Conservation (phyloP, 768 basidiomycete species). For the Mycena leptocephala region DNA sequence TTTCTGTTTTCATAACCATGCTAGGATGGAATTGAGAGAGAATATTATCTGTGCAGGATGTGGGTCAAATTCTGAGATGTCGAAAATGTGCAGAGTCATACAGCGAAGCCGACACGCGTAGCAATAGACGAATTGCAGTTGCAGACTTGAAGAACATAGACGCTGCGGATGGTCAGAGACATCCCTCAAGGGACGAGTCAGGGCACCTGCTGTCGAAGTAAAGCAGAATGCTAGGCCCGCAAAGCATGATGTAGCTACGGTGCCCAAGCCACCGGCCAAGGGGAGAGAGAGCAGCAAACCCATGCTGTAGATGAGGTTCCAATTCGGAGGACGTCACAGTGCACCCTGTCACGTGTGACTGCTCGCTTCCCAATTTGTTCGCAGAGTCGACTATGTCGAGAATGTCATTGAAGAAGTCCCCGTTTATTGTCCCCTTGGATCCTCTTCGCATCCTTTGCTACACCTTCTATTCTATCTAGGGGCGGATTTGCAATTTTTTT, state of each 20-base stretch:
- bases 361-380: too few species aligned
- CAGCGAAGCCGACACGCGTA: constrained; percentile 95
- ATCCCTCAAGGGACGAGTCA: constrained; percentile 8
- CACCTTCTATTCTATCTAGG: background rate
- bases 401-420: too few species aligned
- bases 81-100: constrained; percentile 53
- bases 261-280: constrained; percentile 75
- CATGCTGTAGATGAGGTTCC: constrained; percentile 58
- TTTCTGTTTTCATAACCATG: constrained; percentile 96
- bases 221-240: constrained; percentile 89
- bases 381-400: too few species aligned
- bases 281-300: constrained; percentile 84
- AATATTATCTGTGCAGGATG: constrained; percentile 84
- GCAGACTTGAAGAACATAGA: constrained; percentile 99
- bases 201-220: constrained; percentile 85
- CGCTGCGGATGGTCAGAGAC: constrained; percentile 61
- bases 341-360: background rate
- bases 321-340: background rate
- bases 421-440: background rate
- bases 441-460: background rate
- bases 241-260: constrained; percentile 88
- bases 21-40: constrained; percentile 93
- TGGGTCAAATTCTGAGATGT: background rate
- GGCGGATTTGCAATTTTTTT: background rate
- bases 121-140: constrained; percentile 99